Base-by-base conservation (phyloP, 805 yeast genomes). In the Cyberlindnera xishuangbannaensis region DNA sequence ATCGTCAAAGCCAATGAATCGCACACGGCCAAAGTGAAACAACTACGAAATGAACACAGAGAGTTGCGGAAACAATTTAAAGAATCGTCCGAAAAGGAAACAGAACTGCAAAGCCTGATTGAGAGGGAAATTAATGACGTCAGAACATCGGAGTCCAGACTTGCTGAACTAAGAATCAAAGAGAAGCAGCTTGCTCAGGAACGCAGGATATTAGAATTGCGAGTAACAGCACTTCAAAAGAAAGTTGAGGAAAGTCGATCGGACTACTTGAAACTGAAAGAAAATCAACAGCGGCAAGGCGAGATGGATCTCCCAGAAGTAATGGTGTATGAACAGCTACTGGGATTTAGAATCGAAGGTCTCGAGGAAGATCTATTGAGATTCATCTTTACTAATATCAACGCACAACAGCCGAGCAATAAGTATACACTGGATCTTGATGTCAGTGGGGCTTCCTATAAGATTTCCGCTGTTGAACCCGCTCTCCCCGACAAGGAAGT, bases 261-360 rank as follows among this genome's bases (percentile, higher is more conserved):
- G 4, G 61, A 64, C 40, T 51, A 63, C 17, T 43, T 40, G 15
- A 51, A 50, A 25, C 49, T 64, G 7, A 60, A 57, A 25, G 55
- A 57, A 31, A 53, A 58, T 23, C 48, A 73, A 22, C 52, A 54
- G 14, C 40, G 48, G 8, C 83, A 78, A 46, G 57, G 66, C 7
- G 59, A 58, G 18, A 59, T 58, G 25, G 76, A 76, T 37, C 56
- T 59, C 12, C 75, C 76, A 0, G 84, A 78, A 47, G 58, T 74
- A 25, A 36, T 56, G 13, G 60, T 67, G 25, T 74, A 68, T 54
- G 83, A 78, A 40, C 53, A 60, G 24, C 56, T 73, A 30, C 56
- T 77, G 27, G 85, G 86, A 1, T 49, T 79, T 36, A 58, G 59
- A 22, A 66, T 79, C 14, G 74, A 71, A 34, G 76, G 76, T 4